Evolutionary conservation across 805 yeast genomes (phyloP), one percentile per base, ranked within the genome.

Genomic region (Clavispora vitiphila): DNA sequence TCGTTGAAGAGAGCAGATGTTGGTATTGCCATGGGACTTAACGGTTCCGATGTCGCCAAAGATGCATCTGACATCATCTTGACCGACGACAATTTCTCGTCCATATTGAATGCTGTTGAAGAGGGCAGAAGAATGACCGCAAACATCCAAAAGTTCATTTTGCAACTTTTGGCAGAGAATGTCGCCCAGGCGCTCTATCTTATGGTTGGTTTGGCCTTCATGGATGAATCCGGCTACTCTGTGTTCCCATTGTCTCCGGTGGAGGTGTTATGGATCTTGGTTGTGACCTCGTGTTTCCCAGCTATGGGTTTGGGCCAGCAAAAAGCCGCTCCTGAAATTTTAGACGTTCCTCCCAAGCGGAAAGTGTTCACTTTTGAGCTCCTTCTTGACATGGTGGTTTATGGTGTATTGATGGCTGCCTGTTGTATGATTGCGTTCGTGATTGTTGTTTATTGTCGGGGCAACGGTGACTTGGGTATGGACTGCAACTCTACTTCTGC

Each of bases 191-290:
- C 80, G 75, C 55, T 77, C 77, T 60, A 64, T 69, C 78, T 65
- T 81, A 85, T 65, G 77, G 70, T 84, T 52, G 93, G 91, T 35
- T 72, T 84, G 40, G 87, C 80, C 2, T 85, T 85, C 60, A 74
- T 77, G 48, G 93, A 83, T 55, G 51, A 62, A 0, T 65, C 75
- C 29, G 81, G 77, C 2, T 71, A 69, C 42, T 86, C 95, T 4
- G 96, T 88, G 5, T 87, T 87, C 68, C 90, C 91, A 37, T 70
- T 85, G 43, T 76, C 87, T 39, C 56, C 71, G 70, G 55, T 51
- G 25, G 55, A 51, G 29, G 55, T 51, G 8, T 50, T 51, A 46
- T 51, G 55, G 55, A 48, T 51, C 30, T 44, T 51, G 43, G 55
- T 51, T n/a, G 47, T 51, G 21, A 51, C 55, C 1, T 50, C 54